Evolutionary conservation across 2,329 filamentous ascomycete species (phyloP), one percentile per base, ranked within the genome.

Genomic region (Huntiella decipiens): DNA sequence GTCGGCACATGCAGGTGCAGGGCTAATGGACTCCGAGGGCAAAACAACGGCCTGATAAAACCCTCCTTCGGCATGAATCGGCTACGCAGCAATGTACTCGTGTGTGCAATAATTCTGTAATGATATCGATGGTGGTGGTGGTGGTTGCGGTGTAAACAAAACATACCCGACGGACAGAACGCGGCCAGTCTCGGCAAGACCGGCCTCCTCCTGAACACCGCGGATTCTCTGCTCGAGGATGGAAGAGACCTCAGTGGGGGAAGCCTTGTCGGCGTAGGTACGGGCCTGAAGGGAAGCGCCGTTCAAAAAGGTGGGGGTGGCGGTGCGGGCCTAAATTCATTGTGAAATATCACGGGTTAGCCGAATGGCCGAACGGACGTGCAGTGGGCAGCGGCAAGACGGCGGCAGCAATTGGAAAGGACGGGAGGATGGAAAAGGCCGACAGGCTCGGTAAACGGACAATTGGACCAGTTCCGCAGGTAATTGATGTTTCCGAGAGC

Each of bases 191-290:
- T 98, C 91, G 66, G 91, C 86, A 60, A 98, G 82, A 66, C 77
- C 78, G 63, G 84, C 74, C 74, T 96, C 91, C 73, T 96, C 91
- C 70, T 93, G 83, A 57, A 96, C 85, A 74, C 91, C 91, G 65
- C 91, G 84, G 63, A 98, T 98, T 70, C 87, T 79, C 78, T 96
- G 88, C 75, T 96, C 91, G 64, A 98, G 83, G 68, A 98, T 96
- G 58, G 88, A 95, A 58, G 91, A 96, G 60, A 96, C 88, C 75
- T 98, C 91, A 61, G 88, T 98, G 59, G 91, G 91, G 51, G 86
- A 68, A 60, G 91, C 86, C 77, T 96, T 96, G 57, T 84, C 82
- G 64, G 85, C 88, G 71, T 94, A 96, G 67, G 75, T 76, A 70
- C 91, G 84, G 65, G 78, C 67, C 64, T 82, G 77, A 64, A 80